A percentile compares a stretch with the other conserved stretches of the same genome.
phyloP scores from a whole-genome alignment of 2,329 filamentous ascomycete species.

The Bipolaris zeicola region DNA sequence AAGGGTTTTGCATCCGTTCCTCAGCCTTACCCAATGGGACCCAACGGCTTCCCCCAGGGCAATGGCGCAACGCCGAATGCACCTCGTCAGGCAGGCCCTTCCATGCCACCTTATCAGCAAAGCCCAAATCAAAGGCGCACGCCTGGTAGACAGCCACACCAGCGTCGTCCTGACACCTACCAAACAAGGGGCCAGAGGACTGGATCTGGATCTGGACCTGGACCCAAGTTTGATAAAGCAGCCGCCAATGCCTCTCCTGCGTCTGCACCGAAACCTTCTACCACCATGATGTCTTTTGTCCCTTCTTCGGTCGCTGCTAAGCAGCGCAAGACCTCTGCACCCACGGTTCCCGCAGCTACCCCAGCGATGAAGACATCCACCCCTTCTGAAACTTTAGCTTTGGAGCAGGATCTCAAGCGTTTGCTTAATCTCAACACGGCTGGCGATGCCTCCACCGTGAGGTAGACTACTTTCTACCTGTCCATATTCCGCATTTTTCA shows the following conservation, averaged over 20 bases:
- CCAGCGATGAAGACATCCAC: conserved; percentile 22
- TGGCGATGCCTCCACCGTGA: conserved; percentile 29
- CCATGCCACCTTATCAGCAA: conserved; percentile 32
- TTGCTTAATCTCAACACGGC: conserved; percentile 41
- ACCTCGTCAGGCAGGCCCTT: conserved; percentile 33
- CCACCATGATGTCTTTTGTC: conserved; percentile 42
- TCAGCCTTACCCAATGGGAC: conserved; percentile 23
- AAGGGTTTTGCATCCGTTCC: conserved; percentile 33
- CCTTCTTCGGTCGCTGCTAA: conserved; percentile 46
- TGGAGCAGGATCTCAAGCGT: conserved; percentile 46
- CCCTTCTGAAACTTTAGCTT: conserved; percentile 30
- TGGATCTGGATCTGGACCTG: conserved; percentile 4
- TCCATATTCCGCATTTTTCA: conserved; percentile 34
- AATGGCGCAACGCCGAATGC: conserved; percentile 19
- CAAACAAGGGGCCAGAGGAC: conserved; percentile 22
- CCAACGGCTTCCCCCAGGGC: conserved; percentile 25
- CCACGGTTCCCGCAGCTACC: conserved; percentile 20
- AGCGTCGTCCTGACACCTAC: conserved; percentile 33
- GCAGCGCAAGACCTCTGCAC: conserved; percentile 31
- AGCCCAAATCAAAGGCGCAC: conserved; percentile 31
- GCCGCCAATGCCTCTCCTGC: conserved; percentile 18
- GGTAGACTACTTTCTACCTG: conserved; percentile 26
- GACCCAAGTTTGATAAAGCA: conserved; percentile 19
- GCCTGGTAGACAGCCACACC: conserved; percentile 30
- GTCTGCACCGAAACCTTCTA: conserved; percentile 28